phyloP scores from a whole-genome alignment of 2,329 filamentous ascomycete genomes.

The Plenodomus lindquistii region DNA sequence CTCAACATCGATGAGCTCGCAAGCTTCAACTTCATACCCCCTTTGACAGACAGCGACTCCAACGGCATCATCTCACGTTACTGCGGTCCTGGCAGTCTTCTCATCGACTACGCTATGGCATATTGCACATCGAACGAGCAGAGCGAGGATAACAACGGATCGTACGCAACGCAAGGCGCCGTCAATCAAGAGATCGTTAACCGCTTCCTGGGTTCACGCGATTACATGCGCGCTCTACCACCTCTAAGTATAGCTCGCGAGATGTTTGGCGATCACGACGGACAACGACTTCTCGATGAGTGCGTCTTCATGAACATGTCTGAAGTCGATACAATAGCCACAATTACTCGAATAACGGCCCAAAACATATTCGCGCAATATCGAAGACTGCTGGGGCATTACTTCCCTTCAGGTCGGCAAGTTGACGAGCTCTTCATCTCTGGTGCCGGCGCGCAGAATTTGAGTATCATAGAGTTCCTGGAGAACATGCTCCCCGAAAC shows the following conservation, averaged over 20 bases:
- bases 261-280: conserved; percentile 62
- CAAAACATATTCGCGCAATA: conserved; percentile 61
- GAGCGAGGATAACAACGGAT: conserved; percentile 58
- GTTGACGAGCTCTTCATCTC: conserved; percentile 65
- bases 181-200: conserved; percentile 58
- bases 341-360: conserved; percentile 62
- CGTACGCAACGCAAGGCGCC: conserved; percentile 54
- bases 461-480: conserved; percentile 60
- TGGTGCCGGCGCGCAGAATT: conserved; percentile 62
- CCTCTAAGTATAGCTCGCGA: conserved; percentile 64
- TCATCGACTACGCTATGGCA: conserved; percentile 61
- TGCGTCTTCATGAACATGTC: conserved; percentile 51
- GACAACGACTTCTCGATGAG: conserved; percentile 56
- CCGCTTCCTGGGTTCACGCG: conserved; percentile 51
- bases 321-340: conserved; percentile 60
- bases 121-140: conserved; percentile 56
- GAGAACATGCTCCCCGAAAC: conserved; percentile 53
- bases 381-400: conserved; percentile 51
- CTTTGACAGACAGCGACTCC: conserved; percentile 46
- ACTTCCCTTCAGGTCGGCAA: conserved; percentile 34
- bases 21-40: conserved; percentile 64
- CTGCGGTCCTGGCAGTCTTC: conserved; percentile 60
- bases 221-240: conserved; percentile 57
- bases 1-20: conserved; percentile 66
- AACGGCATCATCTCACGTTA: conserved; percentile 56